Percentiles rank a stretch among this genome's conserved stretches.
These are phyloP conservation scores for Metarhizium robertsii DNA, from an alignment of 2,329 filamentous ascomycete species.

Conservation along the genomic window DNA sequence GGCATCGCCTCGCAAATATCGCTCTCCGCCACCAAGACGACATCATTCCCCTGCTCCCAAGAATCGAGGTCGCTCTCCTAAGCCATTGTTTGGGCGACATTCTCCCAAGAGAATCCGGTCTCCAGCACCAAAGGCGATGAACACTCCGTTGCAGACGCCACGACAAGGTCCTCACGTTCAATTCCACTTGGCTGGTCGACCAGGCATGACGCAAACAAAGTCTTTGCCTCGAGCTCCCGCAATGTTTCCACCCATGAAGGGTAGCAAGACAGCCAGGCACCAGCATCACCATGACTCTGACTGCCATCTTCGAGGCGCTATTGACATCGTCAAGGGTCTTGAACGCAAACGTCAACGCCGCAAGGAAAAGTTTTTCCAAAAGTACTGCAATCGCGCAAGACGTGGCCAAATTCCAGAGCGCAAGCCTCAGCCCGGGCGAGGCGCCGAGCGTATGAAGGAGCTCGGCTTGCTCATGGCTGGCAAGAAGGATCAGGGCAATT, in stretches of 20 bases:
- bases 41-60: slow-evolving; percentile 27
- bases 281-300: slow-evolving; percentile 26
- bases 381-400: slow-evolving; percentile 75
- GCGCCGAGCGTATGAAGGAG: slow-evolving; percentile 76
- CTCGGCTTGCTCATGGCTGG: slow-evolving; percentile 83
- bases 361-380: slow-evolving; percentile 85
- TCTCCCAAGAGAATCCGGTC: slow-evolving; percentile 65
- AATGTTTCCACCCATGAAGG: slow-evolving; percentile 49
- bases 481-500: slow-evolving; percentile 64
- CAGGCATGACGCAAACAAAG: slow-evolving; percentile 66
- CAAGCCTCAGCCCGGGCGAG: slow-evolving; percentile 70
- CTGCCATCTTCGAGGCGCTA: slow-evolving; percentile 76
- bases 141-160: slow-evolving; percentile 29
- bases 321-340: slow-evolving; percentile 94
- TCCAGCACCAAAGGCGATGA: slow-evolving; percentile 48
- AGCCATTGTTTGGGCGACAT: slow-evolving; percentile 48
- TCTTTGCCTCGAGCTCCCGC: slow-evolving; percentile 76
- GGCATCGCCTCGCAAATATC: slow-evolving; percentile 34
- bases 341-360: slow-evolving; percentile 90
- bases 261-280: slow-evolving; percentile 28
- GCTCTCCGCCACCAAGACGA: slow-evolving; percentile 32
- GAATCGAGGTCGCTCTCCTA: slow-evolving; percentile 29
- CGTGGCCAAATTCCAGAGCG: slow-evolving; percentile 55
- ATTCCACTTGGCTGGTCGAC: slow-evolving; percentile 40
- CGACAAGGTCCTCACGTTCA: slow-evolving; percentile 27